phyloP scores from a whole-genome alignment of 306 rosid genomes.

The Gynostemma pentaphyllum region DNA sequence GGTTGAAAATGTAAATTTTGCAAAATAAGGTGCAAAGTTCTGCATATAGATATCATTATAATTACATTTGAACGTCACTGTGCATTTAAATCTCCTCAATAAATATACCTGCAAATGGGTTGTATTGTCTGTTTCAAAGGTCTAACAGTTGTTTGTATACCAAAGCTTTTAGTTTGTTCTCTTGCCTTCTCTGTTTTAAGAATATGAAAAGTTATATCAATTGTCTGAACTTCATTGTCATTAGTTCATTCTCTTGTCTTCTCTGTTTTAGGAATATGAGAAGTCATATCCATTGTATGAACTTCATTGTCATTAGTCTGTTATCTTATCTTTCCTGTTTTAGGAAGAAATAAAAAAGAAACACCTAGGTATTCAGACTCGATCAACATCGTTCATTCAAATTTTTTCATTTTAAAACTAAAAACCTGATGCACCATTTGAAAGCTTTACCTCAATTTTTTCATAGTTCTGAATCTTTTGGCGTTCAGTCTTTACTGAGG shows the following conservation, averaged over 20 bases:
- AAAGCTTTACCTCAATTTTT: too few species aligned
- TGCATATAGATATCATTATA: not conserved
- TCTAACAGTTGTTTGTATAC: conserved; percentile 26
- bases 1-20: not conserved
- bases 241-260: conserved; percentile 8
- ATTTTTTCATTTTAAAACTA: too few species aligned
- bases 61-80: conserved; percentile 2
- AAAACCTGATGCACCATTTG: too few species aligned
- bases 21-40: not conserved
- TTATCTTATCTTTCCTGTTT: not conserved
- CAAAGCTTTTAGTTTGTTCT: conserved; percentile 19
- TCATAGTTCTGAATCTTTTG: too few species aligned
- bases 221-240: conserved; percentile 36
- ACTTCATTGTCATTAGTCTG: not conserved
- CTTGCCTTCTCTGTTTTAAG: conserved; percentile 17
- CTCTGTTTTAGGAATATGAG: conserved; percentile 2
- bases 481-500: too few species aligned
- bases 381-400: too few species aligned
- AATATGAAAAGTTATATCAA: not conserved
- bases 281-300: not conserved
- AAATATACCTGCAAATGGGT: conserved; percentile 30
- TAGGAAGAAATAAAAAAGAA: too few species aligned
- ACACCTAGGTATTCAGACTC: too few species aligned
- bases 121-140: conserved; percentile 20
- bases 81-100: not conserved